Conservation (phyloP, 129 eudicot genomes). For the Lactuca saligna region DNA sequence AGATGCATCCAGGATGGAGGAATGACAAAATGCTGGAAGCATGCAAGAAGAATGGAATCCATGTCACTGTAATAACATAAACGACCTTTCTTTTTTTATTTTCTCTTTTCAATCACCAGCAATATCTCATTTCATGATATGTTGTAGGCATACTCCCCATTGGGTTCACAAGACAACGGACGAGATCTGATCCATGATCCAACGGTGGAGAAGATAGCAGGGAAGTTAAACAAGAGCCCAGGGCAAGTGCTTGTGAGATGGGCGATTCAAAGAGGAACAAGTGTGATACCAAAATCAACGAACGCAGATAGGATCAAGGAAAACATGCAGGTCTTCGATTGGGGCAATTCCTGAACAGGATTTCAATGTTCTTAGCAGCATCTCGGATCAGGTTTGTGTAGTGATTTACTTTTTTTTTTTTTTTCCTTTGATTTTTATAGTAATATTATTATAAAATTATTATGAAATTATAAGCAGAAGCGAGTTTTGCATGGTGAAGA, state of each 20-base stretch:
- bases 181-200: conserved; percentile 67
- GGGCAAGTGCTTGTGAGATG: conserved; percentile 81
- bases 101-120: neutral
- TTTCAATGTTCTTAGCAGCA: conserved; percentile 50
- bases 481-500: conserved; percentile 66
- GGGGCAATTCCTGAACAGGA: conserved; percentile 66
- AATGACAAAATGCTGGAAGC: conserved; percentile 73
- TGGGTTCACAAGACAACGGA: conserved; percentile 62
- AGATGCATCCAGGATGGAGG: conserved; percentile 86
- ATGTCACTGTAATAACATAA: conserved; percentile 55
- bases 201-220: conserved; percentile 52
- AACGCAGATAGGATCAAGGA: conserved; percentile 59
- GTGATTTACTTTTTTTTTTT: neutral
- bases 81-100: neutral
- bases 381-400: conserved; percentile 44
- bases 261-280: conserved; percentile 81
- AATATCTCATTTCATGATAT: neutral
- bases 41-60: conserved; percentile 58
- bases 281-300: conserved; percentile 68
- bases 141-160: conserved; percentile 63
- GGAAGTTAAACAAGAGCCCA: conserved; percentile 60
- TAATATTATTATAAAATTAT: neutral
- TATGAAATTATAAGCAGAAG: conserved; percentile 25
- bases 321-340: conserved; percentile 53
- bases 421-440: neutral